Conservation (phyloP, 495 filamentous ascomycete genomes). For the Lasiosphaeriaceae sp. region DNA sequence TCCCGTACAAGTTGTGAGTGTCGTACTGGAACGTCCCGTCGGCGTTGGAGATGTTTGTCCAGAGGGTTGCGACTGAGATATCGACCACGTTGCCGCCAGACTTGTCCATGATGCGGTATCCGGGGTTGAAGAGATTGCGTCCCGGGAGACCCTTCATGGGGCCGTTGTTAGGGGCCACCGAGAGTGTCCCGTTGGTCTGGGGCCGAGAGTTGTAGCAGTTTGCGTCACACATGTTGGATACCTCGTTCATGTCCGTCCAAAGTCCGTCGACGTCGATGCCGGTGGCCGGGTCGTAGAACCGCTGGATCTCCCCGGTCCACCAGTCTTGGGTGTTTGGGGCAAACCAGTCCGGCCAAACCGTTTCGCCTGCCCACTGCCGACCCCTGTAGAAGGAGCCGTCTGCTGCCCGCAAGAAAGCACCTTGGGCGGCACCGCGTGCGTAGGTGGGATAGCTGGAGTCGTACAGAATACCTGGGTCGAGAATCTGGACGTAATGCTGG, state of each 20-base stretch:
- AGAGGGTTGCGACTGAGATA: slow-evolving; percentile 67
- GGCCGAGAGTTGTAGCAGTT: slow-evolving; percentile 1
- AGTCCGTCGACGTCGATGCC: slow-evolving; percentile 81
- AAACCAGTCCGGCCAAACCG: slow-evolving; percentile 86
- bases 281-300: slow-evolving; percentile 59
- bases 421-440: slow-evolving; percentile 55
- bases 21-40: slow-evolving; percentile 70
- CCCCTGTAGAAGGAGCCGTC: slow-evolving; percentile 69
- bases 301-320: slow-evolving; percentile 70
- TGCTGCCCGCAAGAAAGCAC: slow-evolving; percentile 59
- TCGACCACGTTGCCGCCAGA: too few species aligned
- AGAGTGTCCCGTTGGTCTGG: not conserved
- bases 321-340: slow-evolving; percentile 58
- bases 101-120: slow-evolving; percentile 71
- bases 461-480: slow-evolving; percentile 75
- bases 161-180: not conserved
- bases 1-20: slow-evolving; percentile 83
- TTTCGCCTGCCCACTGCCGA: slow-evolving; percentile 80
- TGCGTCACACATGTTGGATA: slow-evolving; percentile 25
- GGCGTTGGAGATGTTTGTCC: slow-evolving; percentile 69
- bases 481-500: slow-evolving; percentile 82
- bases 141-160: slow-evolving; percentile 51
- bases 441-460: slow-evolving; percentile 58
- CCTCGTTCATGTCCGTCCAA: slow-evolving; percentile 80
- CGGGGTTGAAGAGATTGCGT: slow-evolving; percentile 64